phyloP scores from a whole-genome alignment of 106 monocot genomes.

The Platanthera guangdongensis region DNA sequence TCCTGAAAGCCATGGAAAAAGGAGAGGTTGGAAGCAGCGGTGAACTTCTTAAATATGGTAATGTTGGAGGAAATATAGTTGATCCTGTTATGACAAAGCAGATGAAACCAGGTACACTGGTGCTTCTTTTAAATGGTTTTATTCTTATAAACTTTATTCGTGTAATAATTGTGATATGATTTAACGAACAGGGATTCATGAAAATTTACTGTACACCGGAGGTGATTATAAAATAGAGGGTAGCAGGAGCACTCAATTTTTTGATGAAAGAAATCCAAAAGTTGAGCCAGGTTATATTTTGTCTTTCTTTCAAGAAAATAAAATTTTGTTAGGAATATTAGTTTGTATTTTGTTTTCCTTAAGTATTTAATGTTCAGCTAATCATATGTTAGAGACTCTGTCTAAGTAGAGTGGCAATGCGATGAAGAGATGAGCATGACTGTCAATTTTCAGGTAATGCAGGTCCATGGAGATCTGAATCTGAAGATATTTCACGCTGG shows the following conservation, averaged over 20 bases:
- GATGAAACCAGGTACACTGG: constrained; percentile 30
- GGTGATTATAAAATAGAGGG: constrained; percentile 34
- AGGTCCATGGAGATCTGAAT: constrained; percentile 38
- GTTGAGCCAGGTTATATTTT: neutral
- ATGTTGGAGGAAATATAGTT: constrained; percentile 30
- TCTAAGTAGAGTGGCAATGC: constrained; percentile 12
- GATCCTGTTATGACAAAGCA: constrained; percentile 33
- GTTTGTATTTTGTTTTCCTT: neutral
- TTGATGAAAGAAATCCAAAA: neutral
- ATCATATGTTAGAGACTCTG: constrained; percentile 8
- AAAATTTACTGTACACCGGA: constrained; percentile 23
- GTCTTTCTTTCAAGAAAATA: neutral
- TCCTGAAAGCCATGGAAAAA: constrained; percentile 84
- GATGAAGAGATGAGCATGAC: constrained; percentile 23
- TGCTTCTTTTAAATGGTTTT: constrained; percentile 4
- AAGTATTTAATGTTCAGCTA: constrained; percentile 10
- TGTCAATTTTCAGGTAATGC: neutral
- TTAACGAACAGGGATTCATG: constrained; percentile 28
- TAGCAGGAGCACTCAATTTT: constrained; percentile 13
- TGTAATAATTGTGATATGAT: constrained; percentile 4
- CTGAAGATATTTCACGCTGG: constrained; percentile 18
- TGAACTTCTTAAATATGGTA: constrained; percentile 54
- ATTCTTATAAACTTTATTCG: neutral
- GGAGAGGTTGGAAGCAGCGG: constrained; percentile 77
- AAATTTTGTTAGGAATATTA: neutral